These are phyloP conservation scores for Daldinia eschscholtzii DNA, from an alignment of 2,329 filamentous ascomycete genomes.

Conservation along the genomic window DNA sequence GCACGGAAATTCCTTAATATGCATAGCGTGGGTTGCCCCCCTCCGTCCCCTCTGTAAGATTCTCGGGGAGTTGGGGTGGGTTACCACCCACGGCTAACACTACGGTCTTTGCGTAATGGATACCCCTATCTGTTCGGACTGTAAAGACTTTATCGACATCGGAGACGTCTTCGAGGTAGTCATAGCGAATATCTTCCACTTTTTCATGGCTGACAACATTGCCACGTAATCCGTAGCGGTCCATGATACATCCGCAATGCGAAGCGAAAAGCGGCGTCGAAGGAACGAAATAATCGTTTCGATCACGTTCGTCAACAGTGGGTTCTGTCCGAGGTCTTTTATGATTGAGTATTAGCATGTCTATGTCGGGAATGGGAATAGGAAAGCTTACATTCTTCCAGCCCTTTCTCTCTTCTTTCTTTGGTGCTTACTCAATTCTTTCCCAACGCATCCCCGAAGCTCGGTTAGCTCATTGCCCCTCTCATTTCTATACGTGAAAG, in stretches of 20 bases:
- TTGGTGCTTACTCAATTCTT: conserved; percentile 83
- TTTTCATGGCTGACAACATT: conserved; percentile 70
- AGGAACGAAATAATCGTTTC: conserved; percentile 77
- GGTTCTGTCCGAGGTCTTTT: conserved; percentile 59
- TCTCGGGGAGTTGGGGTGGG: conserved; percentile 62
- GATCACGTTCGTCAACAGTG: conserved; percentile 74
- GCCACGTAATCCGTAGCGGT: conserved; percentile 69
- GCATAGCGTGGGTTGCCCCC: conserved; percentile 71
- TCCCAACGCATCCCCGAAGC: conserved; percentile 80
- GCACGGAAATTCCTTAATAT: conserved; percentile 70
- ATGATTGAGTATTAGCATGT: conserved; percentile 39
- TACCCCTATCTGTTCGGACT: conserved; percentile 66
- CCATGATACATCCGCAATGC: conserved; percentile 69
- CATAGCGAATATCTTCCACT: conserved; percentile 72
- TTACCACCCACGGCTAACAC: conserved; percentile 80
- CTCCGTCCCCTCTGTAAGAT: conserved; percentile 48
- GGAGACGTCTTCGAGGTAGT: conserved; percentile 59
- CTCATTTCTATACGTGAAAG: conserved; percentile 72
- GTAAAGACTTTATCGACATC: conserved; percentile 72
- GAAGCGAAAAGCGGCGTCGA: conserved; percentile 71
- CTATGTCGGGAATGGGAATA: background rate
- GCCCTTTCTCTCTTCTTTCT: conserved; percentile 70
- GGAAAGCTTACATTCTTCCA: conserved; percentile 58
- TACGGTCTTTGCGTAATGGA: conserved; percentile 71
- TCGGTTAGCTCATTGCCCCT: conserved; percentile 75